Evolutionary conservation across 805 yeast species (phyloP).

Genomic region (Wickerhamomyces queroliae): DNA sequence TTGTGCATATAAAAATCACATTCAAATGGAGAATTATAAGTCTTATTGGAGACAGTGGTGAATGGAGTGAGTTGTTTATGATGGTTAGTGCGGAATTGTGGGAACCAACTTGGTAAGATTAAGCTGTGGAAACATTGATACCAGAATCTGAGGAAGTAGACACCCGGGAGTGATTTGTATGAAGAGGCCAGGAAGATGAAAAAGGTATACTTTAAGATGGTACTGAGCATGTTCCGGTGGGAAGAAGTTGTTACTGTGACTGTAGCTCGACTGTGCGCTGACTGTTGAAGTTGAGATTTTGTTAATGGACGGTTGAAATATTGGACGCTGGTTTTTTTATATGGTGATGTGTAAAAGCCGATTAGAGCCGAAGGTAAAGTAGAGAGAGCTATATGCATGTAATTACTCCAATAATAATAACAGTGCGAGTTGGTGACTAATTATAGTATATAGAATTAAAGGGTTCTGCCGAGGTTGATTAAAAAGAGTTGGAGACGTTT

Average conservation of each 20-base stretch:
- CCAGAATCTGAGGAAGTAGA: conserved; percentile 61
- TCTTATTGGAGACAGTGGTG: conserved; percentile 37
- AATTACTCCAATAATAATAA: no score
- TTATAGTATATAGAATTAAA: no score
- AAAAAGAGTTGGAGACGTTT: no score
- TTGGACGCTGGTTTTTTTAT: no score
- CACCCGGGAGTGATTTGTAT: conserved; percentile 63
- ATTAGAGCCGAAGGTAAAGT: no score
- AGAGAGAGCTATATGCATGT: no score
- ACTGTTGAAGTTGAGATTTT: no score
- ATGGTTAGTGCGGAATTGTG: conserved; percentile 4
- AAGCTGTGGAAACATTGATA: conserved; percentile 35
- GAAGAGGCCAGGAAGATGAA: conserved; percentile 30
- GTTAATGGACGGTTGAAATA: no score
- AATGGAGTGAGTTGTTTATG: conserved; percentile 3
- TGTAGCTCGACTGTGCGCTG: no score
- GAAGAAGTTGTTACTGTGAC: neutral
- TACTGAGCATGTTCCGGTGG: neutral
- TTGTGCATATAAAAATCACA: conserved; percentile 86
- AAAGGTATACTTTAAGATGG: conserved; percentile 6
- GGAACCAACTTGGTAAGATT: conserved; percentile 27
- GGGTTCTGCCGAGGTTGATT: no score
- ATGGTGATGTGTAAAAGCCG: no score
- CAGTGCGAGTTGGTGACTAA: no score
- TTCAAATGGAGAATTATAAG: conserved; percentile 71